Percentiles rank a stretch among this genome's conserved stretches.
phyloP scores from a whole-genome alignment of 257 asterid genomes.

The Capsicum baccatum region DNA sequence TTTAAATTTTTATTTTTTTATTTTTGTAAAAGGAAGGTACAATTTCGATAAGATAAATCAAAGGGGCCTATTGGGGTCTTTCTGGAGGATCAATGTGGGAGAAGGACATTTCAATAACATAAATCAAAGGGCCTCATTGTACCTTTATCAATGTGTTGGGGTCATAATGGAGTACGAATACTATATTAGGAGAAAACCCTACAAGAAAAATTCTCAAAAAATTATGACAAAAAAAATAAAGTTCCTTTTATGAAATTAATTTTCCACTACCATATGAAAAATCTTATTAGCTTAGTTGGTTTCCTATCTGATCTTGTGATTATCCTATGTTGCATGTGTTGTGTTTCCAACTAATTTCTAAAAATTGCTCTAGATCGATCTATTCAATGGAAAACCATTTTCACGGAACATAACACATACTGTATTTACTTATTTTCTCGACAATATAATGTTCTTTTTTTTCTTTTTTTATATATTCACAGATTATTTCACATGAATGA shows the following conservation, averaged over 20 bases:
- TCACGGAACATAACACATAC: too few relatives aligned
- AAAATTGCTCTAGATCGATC: neutral
- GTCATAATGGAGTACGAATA: neutral
- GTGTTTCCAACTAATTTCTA: neutral
- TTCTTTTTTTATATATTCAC: too few relatives aligned
- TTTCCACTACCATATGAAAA: too few relatives aligned
- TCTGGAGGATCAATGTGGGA: neutral
- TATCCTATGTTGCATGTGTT: neutral
- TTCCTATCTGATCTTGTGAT: too few relatives aligned
- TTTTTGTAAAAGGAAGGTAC: neutral
- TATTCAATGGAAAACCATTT: neutral
- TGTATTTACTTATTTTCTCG: too few relatives aligned
- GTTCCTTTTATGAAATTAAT: too few relatives aligned
- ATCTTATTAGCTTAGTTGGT: too few relatives aligned
- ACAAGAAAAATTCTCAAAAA: neutral
- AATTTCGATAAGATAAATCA: neutral
- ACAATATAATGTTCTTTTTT: too few relatives aligned
- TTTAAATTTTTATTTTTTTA: too few relatives aligned
- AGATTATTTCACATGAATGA: too few relatives aligned
- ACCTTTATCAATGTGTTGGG: neutral
- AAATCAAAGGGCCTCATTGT: neutral
- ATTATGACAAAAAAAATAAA: neutral
- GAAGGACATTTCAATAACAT: neutral
- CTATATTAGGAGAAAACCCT: neutral
- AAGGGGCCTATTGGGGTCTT: neutral